Evolutionary conservation across 805 yeast species (phyloP), one percentile per base, ranked within the genome.

Genomic region (Grigorovia yakushimaensis): DNA sequence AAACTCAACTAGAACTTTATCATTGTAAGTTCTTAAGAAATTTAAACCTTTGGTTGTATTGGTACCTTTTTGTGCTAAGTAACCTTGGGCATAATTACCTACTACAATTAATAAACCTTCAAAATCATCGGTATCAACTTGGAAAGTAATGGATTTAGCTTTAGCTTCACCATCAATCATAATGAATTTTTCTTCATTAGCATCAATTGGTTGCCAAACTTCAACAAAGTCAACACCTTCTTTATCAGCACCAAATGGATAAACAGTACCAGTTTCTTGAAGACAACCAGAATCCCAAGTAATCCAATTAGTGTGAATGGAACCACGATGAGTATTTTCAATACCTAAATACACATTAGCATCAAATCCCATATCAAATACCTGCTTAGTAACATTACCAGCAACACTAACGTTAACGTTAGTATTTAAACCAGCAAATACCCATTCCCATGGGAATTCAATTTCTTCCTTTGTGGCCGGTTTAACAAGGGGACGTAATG

Each of bases 381-480:
- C 59, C 44, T 62, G 62, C 17, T 51, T 51, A n/a, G 43, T 51
- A 21, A 49, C 51, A 4, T 53, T 51, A 38, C 52, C 55, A 11
- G 73, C 59, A 43, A 57, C 61, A 40, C 58, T 61, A 10, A 69
- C 69, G 5, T 60, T 65, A 35, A 71, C 54, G 3, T 63, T 60
- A 15, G 64, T 63, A 44, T 76, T 77, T 1, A 58, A 59, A 2
- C 86, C 85, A 4, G 74, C 73, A 61, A 78, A 74, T 1, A 73
- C 77, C 82, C 83, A 77, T 54, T 80, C 79, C 52, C 77, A 77
- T 20, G 76, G 76, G 53, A 70, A 71, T n/a, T 51, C 54, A 17
- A 54, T 54, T 42, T 61, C 66, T 5, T 55, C 53, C 2, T 54
- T 55, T 3, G 57, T 55, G 5, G 44, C 27, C 24, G 66, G 62